Evolutionary conservation across 345 rosid species (phyloP).

Genomic region (Boechera divaricarpa): DNA sequence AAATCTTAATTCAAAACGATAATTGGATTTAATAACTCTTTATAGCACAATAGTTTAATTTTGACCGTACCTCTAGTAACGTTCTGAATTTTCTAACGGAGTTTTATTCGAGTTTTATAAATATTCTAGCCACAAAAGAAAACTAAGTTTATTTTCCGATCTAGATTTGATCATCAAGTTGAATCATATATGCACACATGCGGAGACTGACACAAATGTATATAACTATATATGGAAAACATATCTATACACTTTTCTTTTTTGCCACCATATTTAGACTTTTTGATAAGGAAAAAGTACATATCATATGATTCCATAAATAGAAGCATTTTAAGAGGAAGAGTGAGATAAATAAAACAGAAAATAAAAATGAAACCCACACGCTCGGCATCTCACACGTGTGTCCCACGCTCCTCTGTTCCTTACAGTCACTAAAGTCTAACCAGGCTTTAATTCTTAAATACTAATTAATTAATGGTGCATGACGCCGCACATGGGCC

Average conservation of each 20-base stretch:
- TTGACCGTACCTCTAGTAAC: neutral
- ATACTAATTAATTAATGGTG: conserved; percentile 21
- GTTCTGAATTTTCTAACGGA: neutral
- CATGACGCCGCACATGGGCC: conserved; percentile 17
- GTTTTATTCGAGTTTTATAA: neutral
- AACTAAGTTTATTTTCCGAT: conserved; percentile 22
- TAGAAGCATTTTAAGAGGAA: conserved; percentile 35
- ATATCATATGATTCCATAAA: conserved; percentile 44
- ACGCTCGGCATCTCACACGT: conserved; percentile 39
- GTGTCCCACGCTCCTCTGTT: conserved; percentile 7
- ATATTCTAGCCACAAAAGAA: neutral
- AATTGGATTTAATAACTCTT: no score
- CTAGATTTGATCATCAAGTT: conserved; percentile 35
- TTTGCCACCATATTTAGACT: conserved; percentile 34
- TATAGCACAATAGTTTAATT: neutral
- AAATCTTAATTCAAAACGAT: neutral
- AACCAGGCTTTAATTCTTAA: conserved; percentile 18
- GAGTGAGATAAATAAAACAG: neutral
- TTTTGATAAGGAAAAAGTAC: conserved; percentile 34
- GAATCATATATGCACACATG: conserved; percentile 39
- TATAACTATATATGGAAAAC: neutral
- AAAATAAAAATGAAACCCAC: conserved; percentile 20
- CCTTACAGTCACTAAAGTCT: neutral
- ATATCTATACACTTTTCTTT: neutral
- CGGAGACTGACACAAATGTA: conserved; percentile 34